Conservation (phyloP, 176 grass and related monocot genomes). For the Avena insularis region DNA sequence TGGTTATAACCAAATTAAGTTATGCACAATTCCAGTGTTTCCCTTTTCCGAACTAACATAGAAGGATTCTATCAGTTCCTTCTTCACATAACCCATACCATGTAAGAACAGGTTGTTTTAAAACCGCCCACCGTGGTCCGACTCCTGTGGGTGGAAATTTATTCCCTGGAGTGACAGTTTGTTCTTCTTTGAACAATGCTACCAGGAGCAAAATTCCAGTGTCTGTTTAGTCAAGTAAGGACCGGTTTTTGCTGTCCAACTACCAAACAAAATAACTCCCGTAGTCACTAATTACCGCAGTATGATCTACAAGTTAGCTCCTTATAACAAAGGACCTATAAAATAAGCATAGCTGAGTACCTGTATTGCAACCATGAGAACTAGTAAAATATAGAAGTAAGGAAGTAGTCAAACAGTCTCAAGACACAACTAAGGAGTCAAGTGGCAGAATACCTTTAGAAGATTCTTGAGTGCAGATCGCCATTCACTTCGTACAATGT, state of each 20-base stretch:
- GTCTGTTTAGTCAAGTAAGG: not conserved
- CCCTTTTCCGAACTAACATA: constrained; percentile 13
- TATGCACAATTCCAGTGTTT: constrained; percentile 5
- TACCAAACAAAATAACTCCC: constrained; percentile 34
- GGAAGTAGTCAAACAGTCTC: not conserved
- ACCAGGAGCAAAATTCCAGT: not conserved
- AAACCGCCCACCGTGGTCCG: not conserved
- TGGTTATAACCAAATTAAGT: not conserved
- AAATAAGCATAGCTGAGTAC: constrained; percentile 30
- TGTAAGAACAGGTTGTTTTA: not conserved
- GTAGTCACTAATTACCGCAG: constrained; percentile 15
- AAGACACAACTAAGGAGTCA: not conserved
- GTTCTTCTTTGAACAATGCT: not conserved
- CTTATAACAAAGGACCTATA: constrained; percentile 12
- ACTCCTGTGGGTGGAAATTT: not conserved
- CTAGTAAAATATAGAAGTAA: constrained; percentile 35
- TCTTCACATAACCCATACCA: constrained; percentile 28
- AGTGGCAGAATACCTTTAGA: constrained; percentile 72
- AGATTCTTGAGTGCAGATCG: constrained; percentile 84
- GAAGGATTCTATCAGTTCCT: constrained; percentile 2
- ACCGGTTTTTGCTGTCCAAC: not conserved
- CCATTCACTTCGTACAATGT: constrained; percentile 76
- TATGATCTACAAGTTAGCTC: constrained; percentile 32
- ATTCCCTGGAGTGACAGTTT: not conserved
- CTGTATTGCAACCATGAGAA: not conserved